Base-by-base conservation (phyloP, 2,329 filamentous ascomycete genomes). In the Myriosclerotinia duriaeana region DNA sequence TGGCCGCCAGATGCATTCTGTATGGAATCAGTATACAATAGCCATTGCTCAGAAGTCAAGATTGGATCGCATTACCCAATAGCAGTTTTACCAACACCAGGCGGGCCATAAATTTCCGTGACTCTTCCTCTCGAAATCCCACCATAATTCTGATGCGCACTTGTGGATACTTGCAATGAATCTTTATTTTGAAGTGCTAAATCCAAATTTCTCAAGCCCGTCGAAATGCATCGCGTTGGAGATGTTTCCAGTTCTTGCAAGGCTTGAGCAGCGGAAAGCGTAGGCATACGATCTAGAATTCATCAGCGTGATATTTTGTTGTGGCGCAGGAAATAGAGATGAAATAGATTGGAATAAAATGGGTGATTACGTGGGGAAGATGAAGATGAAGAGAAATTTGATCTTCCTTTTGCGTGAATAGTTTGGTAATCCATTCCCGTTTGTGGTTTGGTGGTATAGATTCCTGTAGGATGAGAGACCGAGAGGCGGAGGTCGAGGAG, bases 71-170 rank as follows among this genome's bases (percentile, higher is more conserved):
- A 68, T 66, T 52, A 70, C 70, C 89, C 90, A 72, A 97, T 80
- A 15, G 89, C 83, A 5, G 92, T 96, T 81, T 96, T 97, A 40
- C 93, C 94, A 36, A 86, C 86, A 1, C 93, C 93, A 11, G 92
- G 89, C 14, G 93, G 92, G 0, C 94, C 94, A 85, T 91, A 96
- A 60, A 97, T 80, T 78, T 98, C 94, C 4, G 90, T 91, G 53
- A 97, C 83, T 76, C 92, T 90, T 17, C 93, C 92, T 66, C 88
- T 86, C 68, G 84, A 84, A 58, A 96, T 81, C 5, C 92, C 93
- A 22, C 84, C 83, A 64, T 74, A 73, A 52, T 70, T 56, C 22
- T 60, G 48, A n/a, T 70, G 71, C 44, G 64, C 64, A 14, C 70
- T 68, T 42, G 68, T 40, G 40, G 48, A 26, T 36, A 36, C 22